Percentiles rank a stretch among this genome's conserved stretches.
These are phyloP conservation scores for Sporisorium scitamineum DNA, from an alignment of 1,284 basidiomycete species.

Conservation along the genomic window DNA sequence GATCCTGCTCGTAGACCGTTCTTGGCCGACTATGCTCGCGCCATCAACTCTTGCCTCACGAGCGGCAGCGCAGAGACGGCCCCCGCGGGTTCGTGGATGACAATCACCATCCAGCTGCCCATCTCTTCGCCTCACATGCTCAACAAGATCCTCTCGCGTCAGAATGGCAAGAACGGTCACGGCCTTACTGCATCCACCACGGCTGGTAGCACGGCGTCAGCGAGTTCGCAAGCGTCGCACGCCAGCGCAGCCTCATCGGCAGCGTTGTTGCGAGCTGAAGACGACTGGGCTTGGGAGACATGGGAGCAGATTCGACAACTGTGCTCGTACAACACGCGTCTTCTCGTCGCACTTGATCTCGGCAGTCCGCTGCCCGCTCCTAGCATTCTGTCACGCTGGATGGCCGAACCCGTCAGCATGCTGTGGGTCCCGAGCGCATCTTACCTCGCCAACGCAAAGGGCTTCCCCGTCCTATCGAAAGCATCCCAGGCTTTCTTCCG, in stretches of 20 bases:
- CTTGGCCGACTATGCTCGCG: slow-evolving; percentile 91
- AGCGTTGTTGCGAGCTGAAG: slow-evolving; percentile 79
- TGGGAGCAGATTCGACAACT: slow-evolving; percentile 93
- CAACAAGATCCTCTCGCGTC: slow-evolving; percentile 51
- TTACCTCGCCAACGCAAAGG: slow-evolving; percentile 95
- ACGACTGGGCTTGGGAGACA: slow-evolving; percentile 82
- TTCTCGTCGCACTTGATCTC: slow-evolving; percentile 85
- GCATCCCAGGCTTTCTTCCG: slow-evolving; percentile 62
- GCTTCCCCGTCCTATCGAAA: slow-evolving; percentile 95
- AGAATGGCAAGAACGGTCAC: slow-evolving; percentile 32
- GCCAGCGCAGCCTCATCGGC: slow-evolving; percentile 43
- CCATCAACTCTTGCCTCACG: slow-evolving; percentile 72
- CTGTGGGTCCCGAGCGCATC: slow-evolving; percentile 88
- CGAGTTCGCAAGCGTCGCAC: slow-evolving; percentile 38
- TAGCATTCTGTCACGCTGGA: slow-evolving; percentile 83
- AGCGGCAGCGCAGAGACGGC: slow-evolving; percentile 57
- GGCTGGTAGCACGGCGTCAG: slow-evolving; percentile 36
- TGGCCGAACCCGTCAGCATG: slow-evolving; percentile 87
- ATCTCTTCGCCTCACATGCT: slow-evolving; percentile 59
- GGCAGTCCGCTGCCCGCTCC: slow-evolving; percentile 77
- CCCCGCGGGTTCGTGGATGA: slow-evolving; percentile 58
- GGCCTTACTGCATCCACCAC: slow-evolving; percentile 41
- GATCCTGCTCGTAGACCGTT: slow-evolving; percentile 74
- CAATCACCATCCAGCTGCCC: slow-evolving; percentile 61
- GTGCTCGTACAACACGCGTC: slow-evolving; percentile 85